Evolutionary conservation across 208 protist species (phyloP), one percentile per base, ranked within the genome.

Genomic region (Leptomonas pyrrhocoris): DNA sequence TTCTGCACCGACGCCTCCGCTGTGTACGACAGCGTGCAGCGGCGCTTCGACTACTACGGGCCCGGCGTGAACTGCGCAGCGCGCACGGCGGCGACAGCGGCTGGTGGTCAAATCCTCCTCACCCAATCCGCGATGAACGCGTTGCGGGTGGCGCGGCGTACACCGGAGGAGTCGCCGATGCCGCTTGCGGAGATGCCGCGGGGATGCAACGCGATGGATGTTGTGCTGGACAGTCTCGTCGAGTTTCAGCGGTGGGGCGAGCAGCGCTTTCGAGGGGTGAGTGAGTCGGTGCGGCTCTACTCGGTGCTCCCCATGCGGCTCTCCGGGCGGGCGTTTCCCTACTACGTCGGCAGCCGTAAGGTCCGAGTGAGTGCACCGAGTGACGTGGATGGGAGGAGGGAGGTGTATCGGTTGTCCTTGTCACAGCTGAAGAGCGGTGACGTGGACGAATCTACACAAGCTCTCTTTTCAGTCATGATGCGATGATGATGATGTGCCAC

Each of bases 11-110:
- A 81, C 45, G 74, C 72, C 34, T 45, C 53, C 48, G 70, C 64
- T 38, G 56, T 64, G 18, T 88, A 83, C 56, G 79, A 88, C 63
- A 60, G 43, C 15, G 69, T 84, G 25, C 51, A 79, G 30, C 71
- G 73, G 21, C 70, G 79, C 40, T 84, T 81, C 66, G 88, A 96
- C 72, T 96, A 94, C 77, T 93, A 89, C 66, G 90, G 90, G 15
- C 48, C 48, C 16, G 28, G 48, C 21, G 48, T 53, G 48, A 93
- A 89, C 69, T 77, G 70, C 38, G 60, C 75, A 9, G 74, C 90
- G 5, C 76, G 83, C 45, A 79, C 34, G 28, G 65, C 48, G 31
- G 51, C 65, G 6, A 54, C 65, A 8, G 65, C 65, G 42, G 57
- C 40, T n/a, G 65, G 65, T 6, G 65, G 65, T 1, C 65, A 71